Conservation (phyloP, 1,284 basidiomycete genomes). For the Moesziomyces parantarcticus region DNA sequence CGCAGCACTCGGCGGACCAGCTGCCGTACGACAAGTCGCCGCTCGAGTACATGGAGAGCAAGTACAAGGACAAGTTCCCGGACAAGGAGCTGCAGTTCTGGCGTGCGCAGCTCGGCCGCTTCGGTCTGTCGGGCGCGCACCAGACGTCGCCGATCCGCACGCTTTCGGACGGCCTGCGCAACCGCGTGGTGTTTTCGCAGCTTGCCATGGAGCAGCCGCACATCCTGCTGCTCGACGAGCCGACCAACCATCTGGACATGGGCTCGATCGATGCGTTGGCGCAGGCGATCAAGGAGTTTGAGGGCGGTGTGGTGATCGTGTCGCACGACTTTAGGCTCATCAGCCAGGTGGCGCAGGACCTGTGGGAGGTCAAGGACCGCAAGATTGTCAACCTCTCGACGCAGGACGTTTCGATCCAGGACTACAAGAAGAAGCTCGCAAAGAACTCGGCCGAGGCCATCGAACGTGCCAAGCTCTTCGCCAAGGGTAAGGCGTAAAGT, state of each 20-base stretch:
- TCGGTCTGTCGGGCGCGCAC: slow-evolving; percentile 92
- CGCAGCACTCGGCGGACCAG: slow-evolving; percentile 98
- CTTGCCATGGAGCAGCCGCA: slow-evolving; percentile 72
- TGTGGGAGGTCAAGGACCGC: slow-evolving; percentile 97
- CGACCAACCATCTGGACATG: slow-evolving; percentile 92
- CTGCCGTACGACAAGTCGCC: slow-evolving; percentile 92
- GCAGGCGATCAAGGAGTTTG: slow-evolving; percentile 92
- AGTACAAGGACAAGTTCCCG: slow-evolving; percentile 77
- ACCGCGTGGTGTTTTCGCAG: slow-evolving; percentile 91
- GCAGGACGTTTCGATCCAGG: slow-evolving; percentile 73
- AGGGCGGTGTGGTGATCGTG: slow-evolving; percentile 83
- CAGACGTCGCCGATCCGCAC: slow-evolving; percentile 91
- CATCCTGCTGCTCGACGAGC: slow-evolving; percentile 71
- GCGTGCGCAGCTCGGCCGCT: slow-evolving; percentile 92
- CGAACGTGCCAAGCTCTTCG: slow-evolving; percentile 64
- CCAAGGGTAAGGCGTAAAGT: slow-evolving; percentile 50
- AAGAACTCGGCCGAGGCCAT: slow-evolving; percentile 62
- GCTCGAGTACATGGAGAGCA: slow-evolving; percentile 89
- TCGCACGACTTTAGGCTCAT: slow-evolving; percentile 66
- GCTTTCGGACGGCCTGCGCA: slow-evolving; percentile 92
- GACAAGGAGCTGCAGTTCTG: slow-evolving; percentile 94
- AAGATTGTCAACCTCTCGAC: slow-evolving; percentile 92
- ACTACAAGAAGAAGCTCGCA: slow-evolving; percentile 67
- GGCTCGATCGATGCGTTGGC: slow-evolving; percentile 95
- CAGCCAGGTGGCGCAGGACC: slow-evolving; percentile 76